phyloP scores from a whole-genome alignment of 257 asterid species.

The Mitragyna speciosa region DNA sequence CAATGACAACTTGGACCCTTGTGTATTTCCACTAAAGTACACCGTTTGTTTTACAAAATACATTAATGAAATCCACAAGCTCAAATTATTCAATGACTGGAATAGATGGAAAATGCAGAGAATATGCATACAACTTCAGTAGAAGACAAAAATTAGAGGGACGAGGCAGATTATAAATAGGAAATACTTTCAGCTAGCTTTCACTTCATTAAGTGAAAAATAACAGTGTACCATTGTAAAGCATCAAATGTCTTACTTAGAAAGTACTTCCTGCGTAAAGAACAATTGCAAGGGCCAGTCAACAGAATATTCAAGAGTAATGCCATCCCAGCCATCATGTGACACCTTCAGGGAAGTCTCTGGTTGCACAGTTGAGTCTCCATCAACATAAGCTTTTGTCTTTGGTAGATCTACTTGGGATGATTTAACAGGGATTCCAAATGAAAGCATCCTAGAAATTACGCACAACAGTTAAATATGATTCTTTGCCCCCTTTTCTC shows the following conservation, averaged over 20 bases:
- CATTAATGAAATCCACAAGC: too few species aligned
- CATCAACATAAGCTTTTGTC: conserved; percentile 61
- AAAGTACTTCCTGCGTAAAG: conserved; percentile 84
- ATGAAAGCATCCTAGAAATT: conserved; percentile 63
- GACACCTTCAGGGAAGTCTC: conserved; percentile 67
- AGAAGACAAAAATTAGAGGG: too few species aligned
- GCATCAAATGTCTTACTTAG: conserved; percentile 65
- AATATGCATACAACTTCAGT: too few species aligned
- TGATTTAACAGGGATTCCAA: conserved; percentile 64
- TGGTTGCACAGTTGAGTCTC: conserved; percentile 51
- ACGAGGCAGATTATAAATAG: too few species aligned
- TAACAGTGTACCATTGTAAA: neutral
- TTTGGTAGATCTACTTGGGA: conserved; percentile 67
- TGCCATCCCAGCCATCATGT: conserved; percentile 96
- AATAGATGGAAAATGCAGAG: too few species aligned
- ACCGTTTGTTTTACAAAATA: too few species aligned
- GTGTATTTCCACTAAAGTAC: too few species aligned
- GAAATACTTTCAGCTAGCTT: too few species aligned
- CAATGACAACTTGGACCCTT: too few species aligned
- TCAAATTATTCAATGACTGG: too few species aligned
- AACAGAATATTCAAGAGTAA: conserved; percentile 84
- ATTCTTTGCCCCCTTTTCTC: neutral
- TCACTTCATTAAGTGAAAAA: too few species aligned
- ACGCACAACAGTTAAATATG: conserved; percentile 37
- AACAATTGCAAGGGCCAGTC: conserved; percentile 98